phyloP scores from a whole-genome alignment of 208 protist genomes.

The Angomonas ambiguus region DNA sequence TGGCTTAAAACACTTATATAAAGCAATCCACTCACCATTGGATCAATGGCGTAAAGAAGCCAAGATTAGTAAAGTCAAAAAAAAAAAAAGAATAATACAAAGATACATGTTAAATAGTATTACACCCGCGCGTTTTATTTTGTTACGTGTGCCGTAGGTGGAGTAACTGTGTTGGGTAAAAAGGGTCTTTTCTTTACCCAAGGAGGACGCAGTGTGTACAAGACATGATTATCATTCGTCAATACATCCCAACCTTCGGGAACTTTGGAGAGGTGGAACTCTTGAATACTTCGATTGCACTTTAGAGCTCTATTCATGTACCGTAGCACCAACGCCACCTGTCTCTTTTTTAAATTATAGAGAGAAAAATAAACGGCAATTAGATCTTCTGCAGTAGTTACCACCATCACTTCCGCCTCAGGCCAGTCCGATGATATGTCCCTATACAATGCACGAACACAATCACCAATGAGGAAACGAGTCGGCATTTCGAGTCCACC shows the following conservation, averaged over 20 bases:
- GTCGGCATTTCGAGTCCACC: slow-evolving; percentile 49
- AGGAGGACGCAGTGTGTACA: slow-evolving; percentile 85
- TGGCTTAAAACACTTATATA: not conserved
- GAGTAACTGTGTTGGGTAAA: slow-evolving; percentile 48
- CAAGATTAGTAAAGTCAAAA: not conserved
- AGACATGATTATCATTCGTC: slow-evolving; percentile 77
- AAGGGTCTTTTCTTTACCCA: slow-evolving; percentile 77
- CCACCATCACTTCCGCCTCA: slow-evolving; percentile 57
- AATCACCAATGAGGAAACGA: slow-evolving; percentile 78
- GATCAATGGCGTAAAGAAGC: not conserved
- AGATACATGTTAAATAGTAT: not conserved
- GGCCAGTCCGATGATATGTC: slow-evolving; percentile 66
- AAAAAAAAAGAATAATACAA: slow-evolving; percentile 1
- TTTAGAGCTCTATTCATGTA: slow-evolving; percentile 82
- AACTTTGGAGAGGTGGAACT: slow-evolving; percentile 72
- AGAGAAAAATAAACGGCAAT: slow-evolving; percentile 81
- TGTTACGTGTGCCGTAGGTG: slow-evolving; percentile 22
- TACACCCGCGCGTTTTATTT: not conserved
- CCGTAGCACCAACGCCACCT: slow-evolving; percentile 39
- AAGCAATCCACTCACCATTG: not conserved
- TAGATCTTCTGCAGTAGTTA: slow-evolving; percentile 87
- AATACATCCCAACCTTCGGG: slow-evolving; percentile 80
- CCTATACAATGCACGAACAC: slow-evolving; percentile 62
- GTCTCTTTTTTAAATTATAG: slow-evolving; percentile 30
- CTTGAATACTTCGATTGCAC: slow-evolving; percentile 48